These are phyloP conservation scores for Nakataea oryzae DNA, from an alignment of 2,329 filamentous ascomycete genomes.

Conservation along the genomic window DNA sequence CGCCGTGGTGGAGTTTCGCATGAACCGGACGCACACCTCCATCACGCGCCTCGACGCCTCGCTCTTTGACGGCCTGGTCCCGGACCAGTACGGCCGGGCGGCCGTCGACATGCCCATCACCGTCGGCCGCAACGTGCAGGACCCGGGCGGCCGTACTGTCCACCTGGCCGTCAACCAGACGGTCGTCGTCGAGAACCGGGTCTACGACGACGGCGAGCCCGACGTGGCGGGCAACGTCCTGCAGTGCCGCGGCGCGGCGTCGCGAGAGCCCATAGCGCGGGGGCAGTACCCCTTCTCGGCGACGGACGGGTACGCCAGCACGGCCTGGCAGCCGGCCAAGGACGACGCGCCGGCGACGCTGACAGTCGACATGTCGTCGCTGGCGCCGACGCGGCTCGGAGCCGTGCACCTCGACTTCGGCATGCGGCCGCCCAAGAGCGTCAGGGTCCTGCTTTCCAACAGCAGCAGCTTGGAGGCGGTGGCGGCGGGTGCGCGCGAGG, in stretches of 20 bases:
- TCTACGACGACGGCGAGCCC: conserved; percentile 33
- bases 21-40: conserved; percentile 15
- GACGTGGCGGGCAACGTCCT: conserved; percentile 41
- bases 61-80: conserved; percentile 6
- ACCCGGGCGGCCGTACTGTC: conserved; percentile 20
- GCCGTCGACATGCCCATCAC: conserved; percentile 25
- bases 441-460: conserved; percentile 9
- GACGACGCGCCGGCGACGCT: conserved; percentile 40
- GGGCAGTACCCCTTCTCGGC: conserved; percentile 57
- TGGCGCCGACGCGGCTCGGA: conserved; percentile 2
- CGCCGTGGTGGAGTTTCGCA: conserved; percentile 15
- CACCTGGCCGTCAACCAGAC: conserved; percentile 30
- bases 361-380: conserved; percentile 35
- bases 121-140: conserved; percentile 32
- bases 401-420: conserved; percentile 7
- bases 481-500: background rate
- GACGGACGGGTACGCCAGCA: conserved; percentile 52
- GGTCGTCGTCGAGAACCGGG: conserved; percentile 42
- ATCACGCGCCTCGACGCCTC: conserved; percentile 8
- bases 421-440: conserved; percentile 8
- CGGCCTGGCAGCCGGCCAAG: conserved; percentile 51
- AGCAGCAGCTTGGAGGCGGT: conserved; percentile 6
- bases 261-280: conserved; percentile 15
- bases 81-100: conserved; percentile 5
- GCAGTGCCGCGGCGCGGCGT: conserved; percentile 43